Conservation (phyloP, 1,284 basidiomycete genomes). For the Polyporus tsugae region DNA sequence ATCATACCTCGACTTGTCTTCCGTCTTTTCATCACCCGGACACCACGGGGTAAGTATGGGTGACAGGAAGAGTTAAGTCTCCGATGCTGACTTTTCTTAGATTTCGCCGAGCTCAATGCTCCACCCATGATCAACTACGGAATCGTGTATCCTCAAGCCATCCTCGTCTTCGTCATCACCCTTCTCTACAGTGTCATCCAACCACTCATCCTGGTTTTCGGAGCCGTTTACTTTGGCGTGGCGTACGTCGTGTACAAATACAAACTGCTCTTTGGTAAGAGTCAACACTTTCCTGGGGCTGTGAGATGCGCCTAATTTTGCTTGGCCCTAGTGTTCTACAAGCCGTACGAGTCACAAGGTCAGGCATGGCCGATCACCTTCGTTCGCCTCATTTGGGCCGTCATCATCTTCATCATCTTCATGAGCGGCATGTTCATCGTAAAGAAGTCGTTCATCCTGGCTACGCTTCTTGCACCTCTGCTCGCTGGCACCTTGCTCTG, state of each 20-base stretch:
- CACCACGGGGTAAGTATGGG: constrained; percentile 77
- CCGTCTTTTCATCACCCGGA: constrained; percentile 79
- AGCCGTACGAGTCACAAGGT: constrained; percentile 92
- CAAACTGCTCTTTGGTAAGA: constrained; percentile 90
- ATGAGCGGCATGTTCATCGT: constrained; percentile 96
- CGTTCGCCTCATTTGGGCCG: constrained; percentile 86
- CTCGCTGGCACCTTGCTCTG: constrained; percentile 81
- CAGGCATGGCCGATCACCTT: constrained; percentile 96
- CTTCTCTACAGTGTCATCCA: constrained; percentile 95
- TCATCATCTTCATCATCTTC: constrained; percentile 89
- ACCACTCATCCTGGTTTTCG: constrained; percentile 94
- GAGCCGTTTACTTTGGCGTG: constrained; percentile 93
- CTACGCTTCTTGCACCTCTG: constrained; percentile 83
- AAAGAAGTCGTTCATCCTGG: constrained; percentile 77
- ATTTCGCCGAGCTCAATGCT: constrained; percentile 96
- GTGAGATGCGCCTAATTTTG: not conserved
- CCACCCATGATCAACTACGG: constrained; percentile 98
- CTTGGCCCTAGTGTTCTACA: constrained; percentile 78
- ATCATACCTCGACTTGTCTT: constrained; percentile 80
- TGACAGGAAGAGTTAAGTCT: constrained; percentile 7
- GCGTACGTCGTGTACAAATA: constrained; percentile 98
- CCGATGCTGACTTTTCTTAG: constrained; percentile 47
- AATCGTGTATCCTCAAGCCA: constrained; percentile 91
- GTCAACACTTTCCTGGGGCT: not conserved
- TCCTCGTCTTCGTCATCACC: constrained; percentile 95